Evolutionary conservation across 2,329 filamentous ascomycete species (phyloP).

Genomic region (Beauveria rudraprayagi): DNA sequence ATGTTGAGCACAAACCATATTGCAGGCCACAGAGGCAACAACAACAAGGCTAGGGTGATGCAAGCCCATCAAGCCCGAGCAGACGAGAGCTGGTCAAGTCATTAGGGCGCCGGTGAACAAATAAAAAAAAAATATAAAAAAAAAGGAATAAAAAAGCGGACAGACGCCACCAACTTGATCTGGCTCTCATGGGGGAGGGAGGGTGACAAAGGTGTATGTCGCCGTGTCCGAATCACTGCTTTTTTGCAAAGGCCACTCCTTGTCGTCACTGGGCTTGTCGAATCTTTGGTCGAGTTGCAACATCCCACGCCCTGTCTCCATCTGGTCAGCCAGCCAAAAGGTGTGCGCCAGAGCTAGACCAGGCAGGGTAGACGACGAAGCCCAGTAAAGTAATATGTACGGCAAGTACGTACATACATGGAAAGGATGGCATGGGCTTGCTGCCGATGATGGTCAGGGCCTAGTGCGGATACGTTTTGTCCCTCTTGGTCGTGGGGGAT

Average conservation of each 20-base stretch:
- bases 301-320: background rate
- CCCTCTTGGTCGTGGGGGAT: background rate
- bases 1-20: conserved; percentile 5
- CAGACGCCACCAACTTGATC: conserved; percentile 1
- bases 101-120: background rate
- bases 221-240: conserved; percentile 2
- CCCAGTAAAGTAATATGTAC: no score
- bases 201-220: conserved; percentile 1
- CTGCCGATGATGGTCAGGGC: conserved; percentile 3
- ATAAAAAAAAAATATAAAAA: background rate
- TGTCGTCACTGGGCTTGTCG: background rate
- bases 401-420: background rate
- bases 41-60: background rate
- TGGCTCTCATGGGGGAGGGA: background rate
- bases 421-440: background rate
- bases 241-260: background rate
- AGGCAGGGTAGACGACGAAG: background rate
- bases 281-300: background rate
- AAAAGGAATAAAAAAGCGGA: no score
- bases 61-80: conserved; percentile 1
- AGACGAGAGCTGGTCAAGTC: background rate
- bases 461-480: conserved; percentile 2
- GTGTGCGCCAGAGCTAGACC: background rate
- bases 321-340: background rate
- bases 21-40: background rate